Conservation (phyloP, 1,284 basidiomycete genomes). For the Puccinia triticina region DNA sequence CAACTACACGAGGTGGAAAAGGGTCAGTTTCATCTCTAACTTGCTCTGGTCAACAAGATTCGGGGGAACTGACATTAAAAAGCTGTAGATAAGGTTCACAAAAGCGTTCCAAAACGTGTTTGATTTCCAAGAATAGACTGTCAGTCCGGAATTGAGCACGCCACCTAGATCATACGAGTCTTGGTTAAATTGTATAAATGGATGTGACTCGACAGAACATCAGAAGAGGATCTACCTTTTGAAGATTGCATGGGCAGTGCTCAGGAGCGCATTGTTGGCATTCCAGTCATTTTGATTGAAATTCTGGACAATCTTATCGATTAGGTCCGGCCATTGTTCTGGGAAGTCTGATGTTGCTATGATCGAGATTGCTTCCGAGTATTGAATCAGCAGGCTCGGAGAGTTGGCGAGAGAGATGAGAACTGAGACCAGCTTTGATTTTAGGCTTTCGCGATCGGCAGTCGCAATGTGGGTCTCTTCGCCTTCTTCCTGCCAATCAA, state of each 20-base stretch:
- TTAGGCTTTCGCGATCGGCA: slow-evolving; percentile 70
- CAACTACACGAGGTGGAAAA: background rate
- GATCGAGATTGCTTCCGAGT: slow-evolving; percentile 50
- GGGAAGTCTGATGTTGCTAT: slow-evolving; percentile 88
- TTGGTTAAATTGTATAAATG: background rate
- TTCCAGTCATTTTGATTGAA: slow-evolving; percentile 77
- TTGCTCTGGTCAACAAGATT: background rate
- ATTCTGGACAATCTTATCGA: slow-evolving; percentile 79
- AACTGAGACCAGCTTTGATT: slow-evolving; percentile 74
- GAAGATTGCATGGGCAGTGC: slow-evolving; percentile 95
- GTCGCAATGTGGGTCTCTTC: slow-evolving; percentile 29
- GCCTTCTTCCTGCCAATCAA: slow-evolving; percentile 40
- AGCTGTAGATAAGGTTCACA: slow-evolving; percentile 80
- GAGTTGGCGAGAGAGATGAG: slow-evolving; percentile 75
- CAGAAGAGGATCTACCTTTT: slow-evolving; percentile 62
- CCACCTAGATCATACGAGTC: slow-evolving; percentile 65
- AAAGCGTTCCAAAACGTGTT: slow-evolving; percentile 83
- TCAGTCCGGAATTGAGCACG: slow-evolving; percentile 86
- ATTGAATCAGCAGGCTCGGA: slow-evolving; percentile 55
- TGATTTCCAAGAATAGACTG: slow-evolving; percentile 85
- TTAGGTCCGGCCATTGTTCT: slow-evolving; percentile 67
- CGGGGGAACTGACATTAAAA: slow-evolving; percentile 65
- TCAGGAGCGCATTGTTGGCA: slow-evolving; percentile 83
- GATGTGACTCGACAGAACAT: background rate
- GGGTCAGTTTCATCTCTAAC: background rate